Base-by-base conservation (phyloP, 768 basidiomycete species). In the Plicaturopsis crispa region DNA sequence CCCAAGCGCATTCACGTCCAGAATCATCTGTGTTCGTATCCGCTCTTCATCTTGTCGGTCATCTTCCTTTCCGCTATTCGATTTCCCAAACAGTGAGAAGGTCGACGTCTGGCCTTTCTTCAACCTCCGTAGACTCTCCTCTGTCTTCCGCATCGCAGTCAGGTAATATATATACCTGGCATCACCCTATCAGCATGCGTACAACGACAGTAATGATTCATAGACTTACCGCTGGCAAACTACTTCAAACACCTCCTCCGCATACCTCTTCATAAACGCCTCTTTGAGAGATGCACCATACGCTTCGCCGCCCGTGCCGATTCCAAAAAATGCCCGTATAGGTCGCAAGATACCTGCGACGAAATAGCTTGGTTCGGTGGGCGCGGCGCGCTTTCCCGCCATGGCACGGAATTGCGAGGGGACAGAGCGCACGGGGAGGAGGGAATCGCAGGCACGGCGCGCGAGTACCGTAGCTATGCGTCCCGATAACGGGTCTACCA, bases 331-430 rank as follows among this genome's bases (percentile, higher is more conserved):
- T 8, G 68, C 60, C 47, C 78, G 82, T 24, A 93, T 55, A 1
- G 96, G 89, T 20, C 80, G 81, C 23, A 98, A 66, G 41, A 98
- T 81, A 23, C 75, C 70, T 1, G 76, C 63, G 3, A 97, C 77
- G 51, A 94, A 98, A 55, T 88, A 82, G 52, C 91, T 96, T 17
- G 90, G 78, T 52, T 86, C 86, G 11, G 69, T 73, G 1, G 88
- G 80, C n/a, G n/a, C n/a, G 44, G 67, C 62, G 4, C 76, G 75
- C 54, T 81, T 80, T 57, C 73, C 78, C 36, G 84, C 74, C 80
- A 82, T 81, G 12, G 87, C 87, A 37, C 93, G 74, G 49, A 93
- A 87, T 50, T 97, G 92, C 1, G 85, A 82, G 1, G 90, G 89
- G 51, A 97, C 86, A 0, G 86, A 84, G 34, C 87, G 75, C 41